Base-by-base conservation (phyloP, 345 rosid genomes). In the Microthlaspi erraticum region DNA sequence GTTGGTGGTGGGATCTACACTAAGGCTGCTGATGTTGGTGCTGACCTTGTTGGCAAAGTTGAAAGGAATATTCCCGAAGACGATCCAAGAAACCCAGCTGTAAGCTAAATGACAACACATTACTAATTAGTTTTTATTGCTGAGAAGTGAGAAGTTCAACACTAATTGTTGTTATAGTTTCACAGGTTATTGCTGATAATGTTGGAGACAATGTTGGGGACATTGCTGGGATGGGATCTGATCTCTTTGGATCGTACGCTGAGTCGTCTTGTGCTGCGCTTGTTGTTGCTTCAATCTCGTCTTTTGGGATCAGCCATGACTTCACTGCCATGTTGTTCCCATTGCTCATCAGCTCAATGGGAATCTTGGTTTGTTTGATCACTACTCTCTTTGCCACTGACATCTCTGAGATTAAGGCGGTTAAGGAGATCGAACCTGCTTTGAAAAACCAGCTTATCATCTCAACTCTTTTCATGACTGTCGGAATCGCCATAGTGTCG, bases 201-300 rank as follows among this genome's bases (percentile, higher is more conserved):
- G 91, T 86, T 10, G 93, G 91, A 75, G 91, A 88, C 72, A 88
- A 84, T 45, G 93, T 86, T 63, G 89, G 91, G 53, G 91, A 88
- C 62, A 88, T 88, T 71, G 91, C 91, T 59, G 93, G 91, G 34
- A 86, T 88, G 93, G 93, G 93, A 41, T 88, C 93, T 65, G 89
- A 88, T 81, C 87, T 88, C 45, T 86, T 88, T 75, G 90, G 93
- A 1, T 88, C 90, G 7, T 84, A 85, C 50, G 88, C 93, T 12
- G 90, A 88, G 63, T 77, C 90, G n/a, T 88, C 88, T 0, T 88
- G 88, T 75, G 93, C 88, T 43, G 90, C 93, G 6, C 90, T 86
- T 66, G 90, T 88, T 54, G 88, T 88, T 71, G 90, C 88, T 16
- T 88, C 88, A 0, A 85, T 88, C 78, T 88, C 90, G 36, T 88